Evolutionary conservation across 2,329 filamentous ascomycete species (phyloP), one percentile per base, ranked within the genome.

Genomic region (Arthrobotrys musiformis): DNA sequence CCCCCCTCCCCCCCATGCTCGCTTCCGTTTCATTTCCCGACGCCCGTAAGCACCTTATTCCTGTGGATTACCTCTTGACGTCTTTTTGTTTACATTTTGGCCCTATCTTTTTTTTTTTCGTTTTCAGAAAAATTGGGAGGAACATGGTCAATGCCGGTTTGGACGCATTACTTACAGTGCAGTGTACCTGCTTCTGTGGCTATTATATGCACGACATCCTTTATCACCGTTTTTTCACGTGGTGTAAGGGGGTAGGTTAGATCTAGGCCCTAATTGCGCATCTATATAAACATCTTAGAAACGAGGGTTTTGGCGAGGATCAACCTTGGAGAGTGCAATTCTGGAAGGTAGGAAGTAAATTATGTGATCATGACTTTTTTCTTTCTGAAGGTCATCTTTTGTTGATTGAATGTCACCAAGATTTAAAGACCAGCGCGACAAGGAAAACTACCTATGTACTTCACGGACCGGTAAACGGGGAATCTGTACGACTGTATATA

Each of bases 11-110:
- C 62, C 50, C 46, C 60, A 42, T 54, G 60, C 63, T 70, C 66
- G 73, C 66, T 66, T 70, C 66, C 35, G 73, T 77, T 77, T 77
- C 73, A 70, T 15, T 58, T 58, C 54, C 54, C 54, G 30, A 28
- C 19, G 33, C 19, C 54, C 30, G 33, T 58, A 40, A 58, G 54
- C 54, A 58, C 33, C 33, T 58, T 58, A 58, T 58, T 58, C 33
- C 33, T 58, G 33, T 58, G 54, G 54, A 40, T 58, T n/a, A n/a
- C 26, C 46, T 40, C 54, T 26, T 37, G 7, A 19, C 50, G 17
- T 26, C 30, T 40, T 26, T 56, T 58, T 58, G 54, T 58, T 58
- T 58, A 58, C 54, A 58, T 58, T 40, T n/a, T n/a, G n/a, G n/a
- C n/a, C n/a, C n/a, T n/a, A n/a, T n/a, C n/a, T n/a, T n/a, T n/a